Percentiles rank a stretch among this genome's conserved stretches.
phyloP scores from a whole-genome alignment of 75 land plant species.

The Pinus albicaulis region DNA sequence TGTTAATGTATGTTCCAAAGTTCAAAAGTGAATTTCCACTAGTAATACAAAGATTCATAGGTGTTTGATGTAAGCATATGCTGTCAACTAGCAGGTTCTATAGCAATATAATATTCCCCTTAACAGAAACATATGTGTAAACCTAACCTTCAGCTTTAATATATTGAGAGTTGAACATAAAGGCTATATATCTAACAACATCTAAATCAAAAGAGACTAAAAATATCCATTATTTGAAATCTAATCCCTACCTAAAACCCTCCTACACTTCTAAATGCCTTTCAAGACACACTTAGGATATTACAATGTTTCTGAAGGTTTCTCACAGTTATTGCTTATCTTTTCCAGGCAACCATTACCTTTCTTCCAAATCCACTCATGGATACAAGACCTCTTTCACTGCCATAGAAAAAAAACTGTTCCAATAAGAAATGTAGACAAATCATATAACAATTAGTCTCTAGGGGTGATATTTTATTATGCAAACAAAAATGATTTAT shows the following conservation, averaged over 20 bases:
- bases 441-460: background rate
- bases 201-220: background rate
- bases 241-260: background rate
- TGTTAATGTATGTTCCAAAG: background rate
- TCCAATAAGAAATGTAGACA: background rate
- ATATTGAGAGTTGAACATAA: background rate
- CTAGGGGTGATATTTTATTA: background rate
- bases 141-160: background rate
- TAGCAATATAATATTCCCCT: background rate
- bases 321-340: conserved; percentile 45
- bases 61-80: background rate
- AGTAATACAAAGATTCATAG: background rate
- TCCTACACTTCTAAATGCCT: background rate
- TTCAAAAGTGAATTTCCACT: background rate
- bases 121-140: background rate
- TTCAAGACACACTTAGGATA: background rate
- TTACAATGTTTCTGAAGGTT: background rate
- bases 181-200: background rate
- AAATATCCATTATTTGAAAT: background rate
- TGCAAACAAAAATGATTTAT: conserved; percentile 4
- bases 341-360: conserved; percentile 43
- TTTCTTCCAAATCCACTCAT: conserved; percentile 71
- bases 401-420: conserved; percentile 16
- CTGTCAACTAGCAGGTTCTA: background rate
- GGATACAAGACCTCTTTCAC: conserved; percentile 67